Conservation (phyloP, 176 grass and related monocot species). For the Aegilops speltoides region DNA sequence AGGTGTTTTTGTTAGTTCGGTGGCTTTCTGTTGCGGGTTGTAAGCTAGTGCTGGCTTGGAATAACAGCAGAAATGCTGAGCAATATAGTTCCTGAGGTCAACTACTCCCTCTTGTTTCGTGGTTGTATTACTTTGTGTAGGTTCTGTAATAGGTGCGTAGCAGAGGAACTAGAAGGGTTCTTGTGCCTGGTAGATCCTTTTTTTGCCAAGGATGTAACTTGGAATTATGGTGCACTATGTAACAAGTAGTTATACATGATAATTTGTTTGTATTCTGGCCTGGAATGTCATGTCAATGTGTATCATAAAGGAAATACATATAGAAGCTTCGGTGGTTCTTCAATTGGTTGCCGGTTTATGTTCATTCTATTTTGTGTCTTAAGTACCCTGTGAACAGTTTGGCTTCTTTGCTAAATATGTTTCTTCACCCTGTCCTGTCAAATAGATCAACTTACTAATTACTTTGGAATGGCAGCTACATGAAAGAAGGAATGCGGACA, state of each 20-base stretch:
- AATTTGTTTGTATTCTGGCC: not conserved
- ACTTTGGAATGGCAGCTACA: constrained; percentile 66
- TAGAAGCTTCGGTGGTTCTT: not conserved
- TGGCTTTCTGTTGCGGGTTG: not conserved
- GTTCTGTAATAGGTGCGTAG: not conserved
- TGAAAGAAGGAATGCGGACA: constrained; percentile 98
- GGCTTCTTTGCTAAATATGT: not conserved
- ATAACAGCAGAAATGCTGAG: too few relatives aligned
- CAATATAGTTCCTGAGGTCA: not conserved
- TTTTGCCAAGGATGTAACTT: not conserved
- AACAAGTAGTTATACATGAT: not conserved
- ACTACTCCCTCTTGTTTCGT: not conserved
- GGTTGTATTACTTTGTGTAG: not conserved
- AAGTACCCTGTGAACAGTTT: not conserved
- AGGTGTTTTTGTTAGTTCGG: not conserved
- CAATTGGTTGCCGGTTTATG: not conserved
- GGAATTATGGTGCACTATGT: not conserved
- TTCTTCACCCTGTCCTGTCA: constrained; percentile 2
- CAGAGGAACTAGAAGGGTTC: not conserved
- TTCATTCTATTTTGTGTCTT: not conserved
- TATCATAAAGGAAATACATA: not conserved
- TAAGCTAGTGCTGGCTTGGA: not conserved
- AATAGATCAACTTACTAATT: not conserved
- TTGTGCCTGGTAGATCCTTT: not conserved
- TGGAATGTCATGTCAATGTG: not conserved